Conservation (phyloP, 2,329 filamentous ascomycete species). For the Claviceps monticola region DNA sequence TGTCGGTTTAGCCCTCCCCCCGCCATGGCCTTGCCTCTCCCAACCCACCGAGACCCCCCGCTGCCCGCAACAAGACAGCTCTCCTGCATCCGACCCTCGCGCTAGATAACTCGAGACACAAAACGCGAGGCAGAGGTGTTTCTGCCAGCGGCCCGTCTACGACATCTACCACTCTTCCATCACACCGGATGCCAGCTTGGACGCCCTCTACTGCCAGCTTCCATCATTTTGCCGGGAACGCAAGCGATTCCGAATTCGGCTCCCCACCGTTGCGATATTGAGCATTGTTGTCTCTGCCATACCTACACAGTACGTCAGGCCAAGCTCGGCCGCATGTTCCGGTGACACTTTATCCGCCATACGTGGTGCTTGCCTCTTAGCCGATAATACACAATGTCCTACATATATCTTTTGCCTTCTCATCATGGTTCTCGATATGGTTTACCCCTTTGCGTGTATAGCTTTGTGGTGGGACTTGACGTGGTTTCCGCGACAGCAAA, state of each 20-base stretch:
- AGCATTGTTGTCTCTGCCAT: not conserved
- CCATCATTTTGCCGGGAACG: not conserved
- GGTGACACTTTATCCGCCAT: not conserved
- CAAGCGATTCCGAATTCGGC: not conserved
- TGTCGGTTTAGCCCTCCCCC: not conserved
- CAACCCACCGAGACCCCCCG: not conserved
- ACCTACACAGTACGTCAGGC: not conserved
- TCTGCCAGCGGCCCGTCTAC: not conserved
- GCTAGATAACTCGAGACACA: conserved; percentile 1
- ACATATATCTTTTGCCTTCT: not conserved
- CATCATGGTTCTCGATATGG: not conserved
- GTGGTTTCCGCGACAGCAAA: not conserved
- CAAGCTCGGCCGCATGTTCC: not conserved
- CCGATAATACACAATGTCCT: not conserved
- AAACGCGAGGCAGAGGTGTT: not conserved
- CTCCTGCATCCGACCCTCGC: conserved; percentile 5
- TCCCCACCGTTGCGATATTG: not conserved
- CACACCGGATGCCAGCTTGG: not conserved
- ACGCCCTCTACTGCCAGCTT: not conserved
- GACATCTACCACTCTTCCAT: not conserved
- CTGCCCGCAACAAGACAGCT: not conserved
- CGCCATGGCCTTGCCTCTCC: not conserved
- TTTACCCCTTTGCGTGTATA: not conserved
- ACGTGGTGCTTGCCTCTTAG: not conserved
- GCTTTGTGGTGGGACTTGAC: not conserved